Evolutionary conservation across 495 filamentous ascomycete species (phyloP).

Genomic region (Penicillium tannophilum): DNA sequence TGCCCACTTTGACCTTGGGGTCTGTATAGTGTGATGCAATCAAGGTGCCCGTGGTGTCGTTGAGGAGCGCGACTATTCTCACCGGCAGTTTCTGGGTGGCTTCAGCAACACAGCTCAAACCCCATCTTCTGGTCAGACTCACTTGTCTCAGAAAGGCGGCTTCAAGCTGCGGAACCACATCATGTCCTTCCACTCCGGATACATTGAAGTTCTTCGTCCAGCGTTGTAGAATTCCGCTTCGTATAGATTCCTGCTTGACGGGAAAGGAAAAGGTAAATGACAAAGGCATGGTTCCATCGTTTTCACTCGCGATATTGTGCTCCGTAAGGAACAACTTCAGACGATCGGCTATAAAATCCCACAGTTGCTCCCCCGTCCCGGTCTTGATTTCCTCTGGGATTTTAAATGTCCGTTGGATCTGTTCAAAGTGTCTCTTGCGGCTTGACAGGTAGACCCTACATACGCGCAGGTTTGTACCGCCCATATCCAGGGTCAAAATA

Average conservation of each 20-base stretch:
- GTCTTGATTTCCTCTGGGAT: slow-evolving; percentile 88
- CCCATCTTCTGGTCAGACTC: background rate
- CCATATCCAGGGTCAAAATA: slow-evolving; percentile 89
- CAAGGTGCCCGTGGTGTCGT: slow-evolving; percentile 93
- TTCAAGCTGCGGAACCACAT: slow-evolving; percentile 88
- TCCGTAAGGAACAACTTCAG: slow-evolving; percentile 82
- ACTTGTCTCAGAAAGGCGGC: slow-evolving; percentile 73
- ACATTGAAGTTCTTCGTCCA: slow-evolving; percentile 99
- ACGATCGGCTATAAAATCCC: slow-evolving; percentile 91
- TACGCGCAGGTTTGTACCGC: slow-evolving; percentile 91
- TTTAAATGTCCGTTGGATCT: slow-evolving; percentile 88
- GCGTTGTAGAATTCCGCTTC: slow-evolving; percentile 84
- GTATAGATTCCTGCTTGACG: slow-evolving; percentile 83
- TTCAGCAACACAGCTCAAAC: background rate
- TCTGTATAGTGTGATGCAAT: slow-evolving; percentile 92
- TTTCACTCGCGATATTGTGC: slow-evolving; percentile 62
- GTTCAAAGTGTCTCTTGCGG: slow-evolving; percentile 85
- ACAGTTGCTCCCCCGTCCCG: slow-evolving; percentile 77
- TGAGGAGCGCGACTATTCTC: slow-evolving; percentile 83
- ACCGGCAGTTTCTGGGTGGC: slow-evolving; percentile 70
- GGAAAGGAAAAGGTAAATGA: slow-evolving; percentile 97
- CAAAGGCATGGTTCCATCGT: slow-evolving; percentile 61
- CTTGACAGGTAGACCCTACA: slow-evolving; percentile 84
- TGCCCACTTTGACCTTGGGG: slow-evolving; percentile 80
- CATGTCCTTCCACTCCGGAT: slow-evolving; percentile 82